Conservation (phyloP, 164 flowering plant species). For the Tinospora cordifolia region DNA sequence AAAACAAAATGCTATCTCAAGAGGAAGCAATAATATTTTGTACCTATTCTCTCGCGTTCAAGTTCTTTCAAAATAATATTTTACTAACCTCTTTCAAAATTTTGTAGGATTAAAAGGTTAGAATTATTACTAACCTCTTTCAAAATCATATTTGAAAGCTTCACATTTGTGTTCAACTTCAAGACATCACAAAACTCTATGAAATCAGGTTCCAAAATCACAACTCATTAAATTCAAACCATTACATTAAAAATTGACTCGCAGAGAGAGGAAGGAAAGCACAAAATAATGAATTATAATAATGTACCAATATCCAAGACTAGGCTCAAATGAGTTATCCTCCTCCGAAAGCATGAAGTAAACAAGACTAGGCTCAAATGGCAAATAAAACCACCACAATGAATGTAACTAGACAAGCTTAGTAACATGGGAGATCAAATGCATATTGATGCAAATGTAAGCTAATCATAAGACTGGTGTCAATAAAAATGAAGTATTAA, state of each 20-base stretch:
- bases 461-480: neutral
- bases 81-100: no score
- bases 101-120: no score
- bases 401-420: neutral
- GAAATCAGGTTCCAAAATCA: no score
- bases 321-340: slow-evolving; percentile 91
- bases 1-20: no score
- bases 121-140: neutral
- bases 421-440: neutral
- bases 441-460: no score
- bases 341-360: slow-evolving; percentile 92
- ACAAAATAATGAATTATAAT: slow-evolving; percentile 1
- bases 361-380: slow-evolving; percentile 54
- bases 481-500: neutral
- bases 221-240: neutral
- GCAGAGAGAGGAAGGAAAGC: neutral
- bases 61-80: no score
- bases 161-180: neutral
- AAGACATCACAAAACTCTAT: no score
- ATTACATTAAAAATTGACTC: neutral
- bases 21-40: no score
- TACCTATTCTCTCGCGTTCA: no score
- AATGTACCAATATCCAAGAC: slow-evolving; percentile 94
- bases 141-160: neutral
- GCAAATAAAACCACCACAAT: neutral